Conservation (phyloP, 768 basidiomycete genomes). For the Piloderma croceum region DNA sequence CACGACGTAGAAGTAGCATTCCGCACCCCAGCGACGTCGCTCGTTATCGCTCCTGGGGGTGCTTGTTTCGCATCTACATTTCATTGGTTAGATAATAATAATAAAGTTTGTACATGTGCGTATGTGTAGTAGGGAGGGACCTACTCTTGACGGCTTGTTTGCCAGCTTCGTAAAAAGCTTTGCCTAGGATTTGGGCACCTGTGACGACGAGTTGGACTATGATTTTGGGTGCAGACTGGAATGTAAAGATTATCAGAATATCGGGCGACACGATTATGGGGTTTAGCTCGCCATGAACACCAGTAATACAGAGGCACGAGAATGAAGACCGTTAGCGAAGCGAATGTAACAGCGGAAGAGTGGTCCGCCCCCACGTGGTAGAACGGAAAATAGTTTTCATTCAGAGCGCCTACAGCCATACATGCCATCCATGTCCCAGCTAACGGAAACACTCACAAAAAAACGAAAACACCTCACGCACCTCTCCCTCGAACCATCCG, state of each 20-base stretch:
- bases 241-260: not conserved
- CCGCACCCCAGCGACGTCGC: slow-evolving; percentile 68
- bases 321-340: not conserved
- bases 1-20: slow-evolving; percentile 68
- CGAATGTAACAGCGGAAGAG: no score
- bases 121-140: slow-evolving; percentile 21
- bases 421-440: no score
- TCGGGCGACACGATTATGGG: no score
- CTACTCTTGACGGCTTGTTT: slow-evolving; percentile 90
- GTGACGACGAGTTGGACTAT: slow-evolving; percentile 76
- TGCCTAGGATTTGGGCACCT: slow-evolving; percentile 80
- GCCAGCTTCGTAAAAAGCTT: slow-evolving; percentile 86
- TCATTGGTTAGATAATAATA: slow-evolving; percentile 1
- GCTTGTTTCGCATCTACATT: slow-evolving; percentile 81
- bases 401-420: no score
- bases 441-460: no score
- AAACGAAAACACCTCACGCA: slow-evolving; percentile 4
- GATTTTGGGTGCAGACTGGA: slow-evolving; percentile 72
- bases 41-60: slow-evolving; percentile 63
- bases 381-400: no score
- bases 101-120: not conserved
- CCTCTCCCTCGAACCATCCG: slow-evolving; percentile 3
- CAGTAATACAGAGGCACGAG: not conserved
- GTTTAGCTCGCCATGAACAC: not conserved
- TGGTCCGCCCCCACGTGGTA: no score